Conservation (phyloP, 192 early-diverging fungal genomes). For the Coemansia erecta region DNA sequence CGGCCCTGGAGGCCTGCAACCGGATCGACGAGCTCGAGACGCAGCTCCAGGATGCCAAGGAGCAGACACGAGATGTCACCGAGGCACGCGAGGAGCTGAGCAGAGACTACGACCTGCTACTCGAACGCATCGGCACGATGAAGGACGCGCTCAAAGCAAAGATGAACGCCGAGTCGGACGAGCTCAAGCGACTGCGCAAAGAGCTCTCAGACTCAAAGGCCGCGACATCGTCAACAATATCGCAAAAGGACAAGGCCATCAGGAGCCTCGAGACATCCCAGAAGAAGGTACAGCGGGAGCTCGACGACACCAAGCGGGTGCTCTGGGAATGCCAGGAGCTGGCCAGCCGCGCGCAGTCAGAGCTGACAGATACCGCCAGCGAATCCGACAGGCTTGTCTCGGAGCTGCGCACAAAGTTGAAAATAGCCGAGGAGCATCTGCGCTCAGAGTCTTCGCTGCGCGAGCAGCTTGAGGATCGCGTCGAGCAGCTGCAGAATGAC, state of each 20-base stretch:
- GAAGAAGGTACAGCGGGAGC: conserved; percentile 17
- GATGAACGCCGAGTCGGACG: conserved; percentile 76
- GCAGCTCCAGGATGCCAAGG: conserved; percentile 17
- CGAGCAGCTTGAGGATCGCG: conserved; percentile 43
- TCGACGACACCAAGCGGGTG: conserved; percentile 26
- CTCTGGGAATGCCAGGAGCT: conserved; percentile 49
- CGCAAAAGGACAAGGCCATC: conserved; percentile 10
- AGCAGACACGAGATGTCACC: conserved; percentile 32
- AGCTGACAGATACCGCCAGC: conserved; percentile 18
- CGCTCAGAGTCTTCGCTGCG: conserved; percentile 23
- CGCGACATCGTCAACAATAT: conserved; percentile 18
- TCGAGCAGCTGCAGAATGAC: conserved; percentile 56
- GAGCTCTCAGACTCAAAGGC: background rate
- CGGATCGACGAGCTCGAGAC: conserved; percentile 19
- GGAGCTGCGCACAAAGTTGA: conserved; percentile 15
- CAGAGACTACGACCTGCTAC: conserved; percentile 60
- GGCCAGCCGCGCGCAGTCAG: conserved; percentile 23
- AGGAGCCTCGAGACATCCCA: conserved; percentile 2
- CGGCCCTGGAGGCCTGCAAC: conserved; percentile 10
- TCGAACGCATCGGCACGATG: conserved; percentile 75
- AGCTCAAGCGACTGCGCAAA: conserved; percentile 48
- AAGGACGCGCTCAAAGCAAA: conserved; percentile 78
- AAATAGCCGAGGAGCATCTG: conserved; percentile 31
- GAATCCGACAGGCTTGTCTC: conserved; percentile 29
- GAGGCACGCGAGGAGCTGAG: conserved; percentile 48